Conservation (phyloP, 2,329 filamentous ascomycete genomes). For the Helminthosporium solani region DNA sequence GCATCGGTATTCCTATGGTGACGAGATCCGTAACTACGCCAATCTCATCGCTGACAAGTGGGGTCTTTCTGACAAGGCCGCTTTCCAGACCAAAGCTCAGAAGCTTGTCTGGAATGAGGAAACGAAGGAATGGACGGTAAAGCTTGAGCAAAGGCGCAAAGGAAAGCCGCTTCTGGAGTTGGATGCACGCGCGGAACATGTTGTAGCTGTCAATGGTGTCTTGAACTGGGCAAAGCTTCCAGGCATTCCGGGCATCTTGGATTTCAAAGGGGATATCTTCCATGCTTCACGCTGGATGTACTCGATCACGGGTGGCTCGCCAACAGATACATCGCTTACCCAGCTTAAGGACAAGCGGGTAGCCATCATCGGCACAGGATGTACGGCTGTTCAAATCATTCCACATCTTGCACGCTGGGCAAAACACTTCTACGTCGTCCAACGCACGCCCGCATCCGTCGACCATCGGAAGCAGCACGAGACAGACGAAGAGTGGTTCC, state of each 20-base stretch:
- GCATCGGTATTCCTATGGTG: slow-evolving; percentile 47
- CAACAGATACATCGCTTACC: slow-evolving; percentile 21
- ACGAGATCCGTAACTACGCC: slow-evolving; percentile 49
- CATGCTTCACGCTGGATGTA: slow-evolving; percentile 29
- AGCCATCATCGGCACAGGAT: slow-evolving; percentile 38
- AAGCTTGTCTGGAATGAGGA: slow-evolving; percentile 20
- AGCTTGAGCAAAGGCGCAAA: slow-evolving; percentile 10
- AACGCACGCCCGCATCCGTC: slow-evolving; percentile 54
- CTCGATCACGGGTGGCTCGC: slow-evolving; percentile 25
- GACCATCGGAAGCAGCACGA: slow-evolving; percentile 32
- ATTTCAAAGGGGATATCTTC: slow-evolving; percentile 20
- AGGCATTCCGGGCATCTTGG: slow-evolving; percentile 8
- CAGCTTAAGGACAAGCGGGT: slow-evolving; percentile 42
- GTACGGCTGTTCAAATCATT: slow-evolving; percentile 37
- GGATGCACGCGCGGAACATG: slow-evolving; percentile 9
- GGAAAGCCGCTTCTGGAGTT: slow-evolving; percentile 7
- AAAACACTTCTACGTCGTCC: slow-evolving; percentile 57
- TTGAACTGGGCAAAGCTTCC: slow-evolving; percentile 48
- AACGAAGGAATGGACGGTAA: slow-evolving; percentile 15
- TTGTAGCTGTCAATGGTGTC: slow-evolving; percentile 11
- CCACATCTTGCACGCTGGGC: slow-evolving; percentile 49
- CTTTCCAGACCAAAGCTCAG: slow-evolving; percentile 22
- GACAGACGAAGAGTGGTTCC: slow-evolving; percentile 34
- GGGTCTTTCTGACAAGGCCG: slow-evolving; percentile 43
- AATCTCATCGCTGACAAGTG: slow-evolving; percentile 39